These are phyloP conservation scores for Allium fistulosum DNA, from an alignment of 106 monocot genomes.

Conservation along the genomic window DNA sequence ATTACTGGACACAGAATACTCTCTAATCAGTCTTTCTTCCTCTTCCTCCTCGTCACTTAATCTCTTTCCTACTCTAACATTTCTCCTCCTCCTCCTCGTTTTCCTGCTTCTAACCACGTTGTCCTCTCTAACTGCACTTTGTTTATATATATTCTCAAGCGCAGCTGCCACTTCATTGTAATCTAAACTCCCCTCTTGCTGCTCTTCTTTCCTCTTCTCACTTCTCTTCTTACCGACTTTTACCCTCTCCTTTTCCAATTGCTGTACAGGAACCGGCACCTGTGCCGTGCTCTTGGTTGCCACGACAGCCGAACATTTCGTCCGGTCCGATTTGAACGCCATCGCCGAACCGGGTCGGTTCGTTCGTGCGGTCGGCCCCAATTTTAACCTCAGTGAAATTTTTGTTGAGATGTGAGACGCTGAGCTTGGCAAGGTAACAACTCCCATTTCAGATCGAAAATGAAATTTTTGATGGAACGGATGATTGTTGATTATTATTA, in stretches of 20 bases:
- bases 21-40: slow-evolving; percentile 46
- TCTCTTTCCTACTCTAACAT: slow-evolving; percentile 1
- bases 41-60: slow-evolving; percentile 10
- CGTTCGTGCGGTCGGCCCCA: slow-evolving; percentile 4
- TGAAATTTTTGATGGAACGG: neutral
- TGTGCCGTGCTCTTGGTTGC: slow-evolving; percentile 19
- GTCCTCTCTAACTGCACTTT: slow-evolving; percentile 52
- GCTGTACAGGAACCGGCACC: neutral
- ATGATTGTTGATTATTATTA: too few relatives aligned
- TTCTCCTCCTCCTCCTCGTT: slow-evolving; percentile 26
- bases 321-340: slow-evolving; percentile 33
- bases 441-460: slow-evolving; percentile 31
- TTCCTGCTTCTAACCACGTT: slow-evolving; percentile 43
- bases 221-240: neutral
- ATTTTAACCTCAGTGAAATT: neutral
- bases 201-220: neutral
- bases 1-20: slow-evolving; percentile 38
- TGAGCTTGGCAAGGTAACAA: slow-evolving; percentile 33
- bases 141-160: slow-evolving; percentile 88
- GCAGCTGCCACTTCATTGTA: slow-evolving; percentile 73
- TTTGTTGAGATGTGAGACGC: slow-evolving; percentile 19
- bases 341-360: slow-evolving; percentile 1
- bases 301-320: neutral
- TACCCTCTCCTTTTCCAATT: neutral
- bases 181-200: slow-evolving; percentile 25